These are phyloP conservation scores for Neodidymelliopsis sp. DNA, from an alignment of 2,329 filamentous ascomycete genomes.

Conservation along the genomic window DNA sequence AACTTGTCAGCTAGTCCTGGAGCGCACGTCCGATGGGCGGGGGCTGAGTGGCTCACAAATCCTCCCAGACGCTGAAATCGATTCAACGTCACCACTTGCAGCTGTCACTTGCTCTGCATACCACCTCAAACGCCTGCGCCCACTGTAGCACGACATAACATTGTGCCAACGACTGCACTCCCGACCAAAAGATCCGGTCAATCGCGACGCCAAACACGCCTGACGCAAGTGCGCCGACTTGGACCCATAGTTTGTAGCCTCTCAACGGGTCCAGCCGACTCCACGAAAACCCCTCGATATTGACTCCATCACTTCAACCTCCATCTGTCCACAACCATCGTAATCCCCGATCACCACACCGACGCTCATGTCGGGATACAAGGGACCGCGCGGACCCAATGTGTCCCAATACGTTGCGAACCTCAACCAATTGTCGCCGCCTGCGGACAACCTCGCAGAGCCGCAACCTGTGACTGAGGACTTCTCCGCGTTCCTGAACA, in stretches of 20 bases:
- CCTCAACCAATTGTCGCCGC: constrained; percentile 72
- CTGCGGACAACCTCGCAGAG: constrained; percentile 38
- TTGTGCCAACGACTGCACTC: background rate
- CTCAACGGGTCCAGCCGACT: constrained; percentile 16
- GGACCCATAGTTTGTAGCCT: constrained; percentile 15
- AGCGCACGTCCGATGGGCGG: constrained; percentile 14
- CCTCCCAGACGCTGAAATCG: constrained; percentile 15
- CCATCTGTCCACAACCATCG: constrained; percentile 15
- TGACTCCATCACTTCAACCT: constrained; percentile 23
- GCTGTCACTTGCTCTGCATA: constrained; percentile 8
- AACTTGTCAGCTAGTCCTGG: constrained; percentile 6
- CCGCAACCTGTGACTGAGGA: constrained; percentile 53
- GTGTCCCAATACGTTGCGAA: constrained; percentile 90
- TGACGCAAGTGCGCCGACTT: constrained; percentile 28
- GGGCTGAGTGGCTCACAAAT: constrained; percentile 21
- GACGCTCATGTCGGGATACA: constrained; percentile 72
- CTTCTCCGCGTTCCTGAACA: constrained; percentile 64
- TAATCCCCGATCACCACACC: constrained; percentile 11
- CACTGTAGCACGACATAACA: constrained; percentile 3
- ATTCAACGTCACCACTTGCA: constrained; percentile 20
- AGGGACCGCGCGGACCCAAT: constrained; percentile 80
- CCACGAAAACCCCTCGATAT: constrained; percentile 27
- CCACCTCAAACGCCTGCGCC: background rate
- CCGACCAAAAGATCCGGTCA: background rate
- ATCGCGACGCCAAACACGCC: constrained; percentile 4